A percentile compares a stretch with the other conserved stretches of the same genome.
Conservation (phyloP, 1,139 yeast species). For the Scheffersomyces parashehatae region DNA sequence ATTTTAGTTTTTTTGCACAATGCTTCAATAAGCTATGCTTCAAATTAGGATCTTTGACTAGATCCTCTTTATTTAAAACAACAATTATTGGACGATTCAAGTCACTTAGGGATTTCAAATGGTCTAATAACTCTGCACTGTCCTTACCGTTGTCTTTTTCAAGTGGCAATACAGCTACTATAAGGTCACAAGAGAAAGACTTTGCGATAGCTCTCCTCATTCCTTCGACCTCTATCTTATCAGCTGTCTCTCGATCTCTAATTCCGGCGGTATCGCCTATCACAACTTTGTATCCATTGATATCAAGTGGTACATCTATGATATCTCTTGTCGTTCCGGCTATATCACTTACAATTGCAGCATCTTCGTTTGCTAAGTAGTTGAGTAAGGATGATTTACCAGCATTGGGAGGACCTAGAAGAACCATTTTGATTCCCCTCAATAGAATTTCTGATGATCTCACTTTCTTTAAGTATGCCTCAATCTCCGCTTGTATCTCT, state of each 20-base stretch:
- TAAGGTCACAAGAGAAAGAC: constrained; percentile 61
- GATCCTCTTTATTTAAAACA: constrained; percentile 64
- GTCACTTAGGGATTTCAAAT: constrained; percentile 29
- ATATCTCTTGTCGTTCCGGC: constrained; percentile 96
- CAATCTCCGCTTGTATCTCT: constrained; percentile 45
- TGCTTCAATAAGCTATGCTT: constrained; percentile 17
- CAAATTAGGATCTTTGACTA: constrained; percentile 31
- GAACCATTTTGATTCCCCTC: constrained; percentile 70
- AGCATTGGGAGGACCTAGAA: constrained; percentile 94
- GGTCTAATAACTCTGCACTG: constrained; percentile 29
- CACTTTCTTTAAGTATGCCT: constrained; percentile 49
- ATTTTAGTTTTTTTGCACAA: constrained; percentile 20
- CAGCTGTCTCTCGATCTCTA: constrained; percentile 49
- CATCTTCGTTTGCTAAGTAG: constrained; percentile 70
- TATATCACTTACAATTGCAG: constrained; percentile 86
- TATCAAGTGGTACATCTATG: constrained; percentile 77
- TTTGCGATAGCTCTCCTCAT: constrained; percentile 70
- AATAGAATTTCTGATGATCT: constrained; percentile 64
- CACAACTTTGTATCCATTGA: constrained; percentile 80
- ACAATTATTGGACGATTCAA: constrained; percentile 36
- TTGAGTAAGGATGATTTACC: constrained; percentile 91
- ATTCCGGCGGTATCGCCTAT: constrained; percentile 95
- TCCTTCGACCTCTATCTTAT: constrained; percentile 77
- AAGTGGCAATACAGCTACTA: constrained; percentile 53
- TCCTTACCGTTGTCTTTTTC: constrained; percentile 15